Percentiles rank a stretch among this genome's conserved stretches.
phyloP scores from a whole-genome alignment of 208 protist species.

The Leishmania major region DNA sequence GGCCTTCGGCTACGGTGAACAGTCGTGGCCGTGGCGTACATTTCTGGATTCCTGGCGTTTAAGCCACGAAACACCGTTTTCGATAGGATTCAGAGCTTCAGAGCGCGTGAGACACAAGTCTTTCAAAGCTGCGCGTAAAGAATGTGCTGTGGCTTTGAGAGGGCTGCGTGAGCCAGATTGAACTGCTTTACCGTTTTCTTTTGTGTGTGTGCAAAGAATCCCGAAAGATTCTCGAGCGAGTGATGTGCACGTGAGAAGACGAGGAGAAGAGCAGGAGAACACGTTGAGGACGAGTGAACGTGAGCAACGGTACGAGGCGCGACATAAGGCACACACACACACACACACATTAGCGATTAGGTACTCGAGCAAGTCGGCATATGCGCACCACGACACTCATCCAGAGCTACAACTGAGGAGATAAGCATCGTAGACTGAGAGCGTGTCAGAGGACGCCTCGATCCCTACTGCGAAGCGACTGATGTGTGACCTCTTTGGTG shows the following conservation, averaged over 20 bases:
- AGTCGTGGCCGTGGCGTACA: slow-evolving; percentile 21
- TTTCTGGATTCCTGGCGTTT: slow-evolving; percentile 6
- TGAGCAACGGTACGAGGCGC: not conserved
- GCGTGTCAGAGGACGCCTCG: not conserved
- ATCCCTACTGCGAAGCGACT: no score
- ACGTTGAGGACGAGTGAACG: not conserved
- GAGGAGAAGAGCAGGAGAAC: not conserved
- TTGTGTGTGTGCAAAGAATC: not conserved
- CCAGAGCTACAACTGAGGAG: not conserved
- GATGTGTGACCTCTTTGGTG: no score
- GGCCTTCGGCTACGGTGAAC: slow-evolving; percentile 39
- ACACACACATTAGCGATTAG: not conserved
- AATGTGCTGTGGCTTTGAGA: not conserved
- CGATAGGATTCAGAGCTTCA: not conserved
- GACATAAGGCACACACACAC: not conserved
- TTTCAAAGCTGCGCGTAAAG: not conserved
- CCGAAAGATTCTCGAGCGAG: not conserved
- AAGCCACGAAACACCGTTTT: not conserved
- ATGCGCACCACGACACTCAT: not conserved
- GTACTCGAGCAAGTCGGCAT: not conserved
- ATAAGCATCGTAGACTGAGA: not conserved
- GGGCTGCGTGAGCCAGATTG: not conserved
- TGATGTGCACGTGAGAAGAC: not conserved
- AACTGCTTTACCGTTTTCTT: no score
- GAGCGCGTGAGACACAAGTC: not conserved